These are phyloP conservation scores for Podospora comata DNA, from an alignment of 495 filamentous ascomycete species.

Conservation along the genomic window DNA sequence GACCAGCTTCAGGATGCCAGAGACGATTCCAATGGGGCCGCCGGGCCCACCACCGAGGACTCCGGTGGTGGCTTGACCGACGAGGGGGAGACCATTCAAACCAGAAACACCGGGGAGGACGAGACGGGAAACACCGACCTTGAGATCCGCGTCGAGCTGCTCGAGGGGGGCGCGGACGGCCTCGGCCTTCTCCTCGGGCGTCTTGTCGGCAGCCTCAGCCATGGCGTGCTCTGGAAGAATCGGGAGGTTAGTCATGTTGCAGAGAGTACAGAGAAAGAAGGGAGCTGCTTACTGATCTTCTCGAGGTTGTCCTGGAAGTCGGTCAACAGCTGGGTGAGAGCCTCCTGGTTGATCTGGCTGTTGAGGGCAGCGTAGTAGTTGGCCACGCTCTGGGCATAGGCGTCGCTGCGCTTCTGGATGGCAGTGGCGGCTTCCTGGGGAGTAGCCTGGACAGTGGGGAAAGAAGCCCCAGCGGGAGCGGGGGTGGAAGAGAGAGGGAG, in stretches of 20 bases:
- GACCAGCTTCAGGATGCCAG: neutral
- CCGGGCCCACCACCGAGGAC: slow-evolving; percentile 9
- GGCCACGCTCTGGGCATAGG: neutral
- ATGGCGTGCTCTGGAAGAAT: slow-evolving; percentile 16
- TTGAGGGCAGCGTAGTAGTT: neutral
- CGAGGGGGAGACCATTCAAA: slow-evolving; percentile 2
- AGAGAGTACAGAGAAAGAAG: neutral
- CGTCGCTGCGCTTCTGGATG: neutral
- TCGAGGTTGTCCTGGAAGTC: slow-evolving; percentile 16
- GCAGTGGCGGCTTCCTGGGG: neutral
- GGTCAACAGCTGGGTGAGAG: slow-evolving; percentile 13
- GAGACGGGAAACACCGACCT: slow-evolving; percentile 12
- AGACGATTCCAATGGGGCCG: slow-evolving; percentile 4
- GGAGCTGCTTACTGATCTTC: slow-evolving; percentile 17
- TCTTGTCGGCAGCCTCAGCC: slow-evolving; percentile 5
- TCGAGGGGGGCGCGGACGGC: slow-evolving; percentile 13
- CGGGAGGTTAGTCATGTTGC: neutral
- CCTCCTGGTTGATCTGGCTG: slow-evolving; percentile 1
- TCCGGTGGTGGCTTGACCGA: neutral
- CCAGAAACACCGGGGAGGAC: slow-evolving; percentile 7
- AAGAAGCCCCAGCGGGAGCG: neutral
- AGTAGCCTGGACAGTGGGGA: neutral
- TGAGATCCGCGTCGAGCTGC: slow-evolving; percentile 16
- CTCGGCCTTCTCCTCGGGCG: slow-evolving; percentile 9
- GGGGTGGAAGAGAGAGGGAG: neutral